These are phyloP conservation scores for Boletus speciosus DNA, from an alignment of 768 basidiomycete genomes.

Conservation along the genomic window DNA sequence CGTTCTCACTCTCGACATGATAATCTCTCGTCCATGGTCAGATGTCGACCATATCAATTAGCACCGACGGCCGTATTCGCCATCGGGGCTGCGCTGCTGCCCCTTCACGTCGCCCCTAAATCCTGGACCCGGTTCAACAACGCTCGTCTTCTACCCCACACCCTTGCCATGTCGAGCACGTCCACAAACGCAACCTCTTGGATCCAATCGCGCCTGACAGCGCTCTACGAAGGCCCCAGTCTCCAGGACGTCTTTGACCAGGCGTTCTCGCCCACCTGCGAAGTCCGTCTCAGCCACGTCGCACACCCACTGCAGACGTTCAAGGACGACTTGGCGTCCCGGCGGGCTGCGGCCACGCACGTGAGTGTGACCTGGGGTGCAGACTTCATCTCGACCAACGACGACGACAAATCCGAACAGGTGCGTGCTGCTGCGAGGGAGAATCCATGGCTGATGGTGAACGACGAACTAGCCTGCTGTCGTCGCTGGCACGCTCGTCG, in stretches of 20 bases:
- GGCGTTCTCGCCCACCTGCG: slow-evolving; percentile 32
- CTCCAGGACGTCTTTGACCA: slow-evolving; percentile 24
- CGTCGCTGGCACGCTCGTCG: slow-evolving; percentile 39
- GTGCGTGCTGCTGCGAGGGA: slow-evolving; percentile 9
- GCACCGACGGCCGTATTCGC: neutral
- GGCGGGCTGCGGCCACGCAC: slow-evolving; percentile 15
- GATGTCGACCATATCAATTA: neutral
- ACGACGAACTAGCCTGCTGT: slow-evolving; percentile 27
- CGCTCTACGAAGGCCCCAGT: slow-evolving; percentile 23
- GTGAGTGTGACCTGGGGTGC: slow-evolving; percentile 34
- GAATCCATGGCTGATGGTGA: neutral
- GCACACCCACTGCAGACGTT: slow-evolving; percentile 23
- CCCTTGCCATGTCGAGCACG: neutral
- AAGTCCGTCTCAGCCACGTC: slow-evolving; percentile 35
- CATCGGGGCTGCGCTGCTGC: slow-evolving; percentile 2
- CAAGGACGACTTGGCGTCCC: slow-evolving; percentile 23
- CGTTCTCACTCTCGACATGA: too few species aligned
- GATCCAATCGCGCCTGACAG: slow-evolving; percentile 28
- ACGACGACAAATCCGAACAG: slow-evolving; percentile 14
- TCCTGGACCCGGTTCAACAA: neutral
- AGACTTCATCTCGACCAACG: slow-evolving; percentile 31
- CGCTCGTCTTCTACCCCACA: neutral
- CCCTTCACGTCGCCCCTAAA: neutral
- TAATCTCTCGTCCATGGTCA: neutral
- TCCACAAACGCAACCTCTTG: slow-evolving; percentile 21